A percentile compares a stretch with the other conserved stretches of the same genome.
Conservation (phyloP, 2,329 filamentous ascomycete genomes). For the Fusarium foetens region DNA sequence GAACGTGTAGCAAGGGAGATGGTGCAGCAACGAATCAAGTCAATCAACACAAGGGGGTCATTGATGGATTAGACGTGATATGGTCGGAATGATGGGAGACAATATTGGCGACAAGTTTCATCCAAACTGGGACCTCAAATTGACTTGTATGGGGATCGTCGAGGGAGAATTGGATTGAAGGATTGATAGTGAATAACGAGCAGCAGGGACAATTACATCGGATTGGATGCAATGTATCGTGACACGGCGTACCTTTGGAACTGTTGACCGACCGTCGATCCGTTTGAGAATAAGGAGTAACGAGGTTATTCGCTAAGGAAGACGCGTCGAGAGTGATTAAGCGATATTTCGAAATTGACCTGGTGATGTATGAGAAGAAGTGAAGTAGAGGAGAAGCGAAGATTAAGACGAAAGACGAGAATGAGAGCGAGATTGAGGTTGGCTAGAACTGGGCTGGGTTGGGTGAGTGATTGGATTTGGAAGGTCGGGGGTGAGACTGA, state of each 20-base stretch:
- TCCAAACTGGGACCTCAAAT: background rate
- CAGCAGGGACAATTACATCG: slow-evolving; percentile 8
- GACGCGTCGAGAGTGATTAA: slow-evolving; percentile 22
- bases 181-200: slow-evolving; percentile 12
- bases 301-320: slow-evolving; percentile 13
- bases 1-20: slow-evolving; percentile 15
- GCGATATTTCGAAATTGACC: slow-evolving; percentile 20
- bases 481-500: slow-evolving; percentile 14
- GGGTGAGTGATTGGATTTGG: slow-evolving; percentile 10
- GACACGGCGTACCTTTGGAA: slow-evolving; percentile 36
- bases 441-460: background rate
- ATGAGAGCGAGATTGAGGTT: slow-evolving; percentile 4
- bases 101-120: slow-evolving; percentile 23
- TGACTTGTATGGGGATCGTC: slow-evolving; percentile 12
- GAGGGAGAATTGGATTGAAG: slow-evolving; percentile 12
- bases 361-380: slow-evolving; percentile 33
- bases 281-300: slow-evolving; percentile 8
- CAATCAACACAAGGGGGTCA: slow-evolving; percentile 26
- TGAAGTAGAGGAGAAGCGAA: slow-evolving; percentile 10
- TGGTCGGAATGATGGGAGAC: slow-evolving; percentile 27
- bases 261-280: slow-evolving; percentile 14
- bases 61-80: slow-evolving; percentile 11
- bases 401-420: background rate
- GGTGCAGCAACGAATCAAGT: slow-evolving; percentile 10
- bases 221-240: slow-evolving; percentile 28